These are phyloP conservation scores for Kwoniella bestiolae DNA, from an alignment of 768 basidiomycete genomes.

Conservation along the genomic window DNA sequence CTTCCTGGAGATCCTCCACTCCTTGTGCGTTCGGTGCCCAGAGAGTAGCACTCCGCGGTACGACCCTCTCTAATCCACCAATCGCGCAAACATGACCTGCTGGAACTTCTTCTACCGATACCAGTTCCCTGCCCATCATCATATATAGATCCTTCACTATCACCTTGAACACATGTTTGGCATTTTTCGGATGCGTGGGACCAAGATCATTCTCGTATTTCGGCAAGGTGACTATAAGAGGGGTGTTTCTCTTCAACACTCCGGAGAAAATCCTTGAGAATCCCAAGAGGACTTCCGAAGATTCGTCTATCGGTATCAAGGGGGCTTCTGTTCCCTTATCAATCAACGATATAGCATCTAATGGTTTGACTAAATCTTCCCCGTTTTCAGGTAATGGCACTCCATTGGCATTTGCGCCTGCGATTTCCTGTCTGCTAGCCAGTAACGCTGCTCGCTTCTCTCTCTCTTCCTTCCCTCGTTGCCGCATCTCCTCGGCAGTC, in stretches of 20 bases:
- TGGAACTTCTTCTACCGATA: slow-evolving; percentile 75
- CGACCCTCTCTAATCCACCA: slow-evolving; percentile 82
- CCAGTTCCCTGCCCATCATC: slow-evolving; percentile 98
- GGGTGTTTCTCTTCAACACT: slow-evolving; percentile 68
- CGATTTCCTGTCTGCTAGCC: slow-evolving; percentile 25
- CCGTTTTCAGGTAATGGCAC: slow-evolving; percentile 17
- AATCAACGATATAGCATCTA: slow-evolving; percentile 26
- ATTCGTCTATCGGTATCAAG: slow-evolving; percentile 21
- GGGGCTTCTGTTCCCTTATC: slow-evolving; percentile 15
- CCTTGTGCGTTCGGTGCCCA: slow-evolving; percentile 67
- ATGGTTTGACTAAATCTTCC: slow-evolving; percentile 32
- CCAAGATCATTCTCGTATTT: slow-evolving; percentile 72
- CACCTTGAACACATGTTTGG: slow-evolving; percentile 65
- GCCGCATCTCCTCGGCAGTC: slow-evolving; percentile 82
- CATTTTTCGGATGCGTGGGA: slow-evolving; percentile 72
- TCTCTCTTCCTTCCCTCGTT: slow-evolving; percentile 63
- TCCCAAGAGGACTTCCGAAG: slow-evolving; percentile 75
- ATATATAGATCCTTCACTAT: slow-evolving; percentile 80
- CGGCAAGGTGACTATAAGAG: slow-evolving; percentile 77
- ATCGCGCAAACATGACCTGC: slow-evolving; percentile 96
- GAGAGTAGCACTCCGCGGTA: slow-evolving; percentile 87
- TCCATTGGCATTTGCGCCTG: slow-evolving; percentile 13
- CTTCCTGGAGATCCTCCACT: slow-evolving; percentile 18
- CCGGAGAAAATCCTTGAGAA: slow-evolving; percentile 95
- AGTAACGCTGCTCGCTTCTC: slow-evolving; percentile 48